Evolutionary conservation across 345 rosid species (phyloP), one percentile per base, ranked within the genome.

Genomic region (Populus davidiana): DNA sequence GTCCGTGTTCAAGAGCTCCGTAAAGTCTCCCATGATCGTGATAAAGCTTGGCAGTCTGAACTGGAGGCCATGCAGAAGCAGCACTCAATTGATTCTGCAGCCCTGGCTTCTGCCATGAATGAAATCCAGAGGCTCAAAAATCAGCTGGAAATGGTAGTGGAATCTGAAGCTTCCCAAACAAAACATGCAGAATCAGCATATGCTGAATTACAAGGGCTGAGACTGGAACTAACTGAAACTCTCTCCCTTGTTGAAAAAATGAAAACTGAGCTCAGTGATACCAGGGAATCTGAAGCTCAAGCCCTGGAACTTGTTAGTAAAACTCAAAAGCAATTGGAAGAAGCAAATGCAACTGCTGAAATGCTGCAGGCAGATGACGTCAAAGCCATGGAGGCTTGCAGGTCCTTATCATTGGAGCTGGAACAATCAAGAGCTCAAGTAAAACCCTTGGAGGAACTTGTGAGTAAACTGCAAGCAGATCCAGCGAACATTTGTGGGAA

Each of bases 61-160:
- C 91, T 96, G 9, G 96, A 93, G 86, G 94, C 98, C 39, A 80
- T 92, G 82, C 96, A 88, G 80, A 90, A 90, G 81, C 94, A 91
- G 63, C 90, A 93, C 52, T 78, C 85, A 3, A 86, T 89, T 87
- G 95, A 96, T 82, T 86, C 96, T 1, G 86, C 93, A 65, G 93
- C 93, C 72, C 78, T 96, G 72, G 87, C 88, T 71, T 91, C 98
- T 36, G 87, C 96, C 61, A 81, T 92, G 89, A 92, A 84, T 82
- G 99, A 96, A 83, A 90, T 96, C 18, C 91, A 93, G 81, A 89
- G 84, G 78, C 92, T 95, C 47, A 90, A 89, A 85, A 71, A 67
- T 79, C 93, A 90, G 82, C 90, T 91, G 74, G 91, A 87, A 70
- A 87, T 74, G 85, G 85, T 88, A 39, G 88, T 87, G 77, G 87